Percentiles rank a stretch among this genome's conserved stretches.
These are phyloP conservation scores for Diaporthe longicolla DNA, from an alignment of 2,329 filamentous ascomycete species.

Conservation along the genomic window DNA sequence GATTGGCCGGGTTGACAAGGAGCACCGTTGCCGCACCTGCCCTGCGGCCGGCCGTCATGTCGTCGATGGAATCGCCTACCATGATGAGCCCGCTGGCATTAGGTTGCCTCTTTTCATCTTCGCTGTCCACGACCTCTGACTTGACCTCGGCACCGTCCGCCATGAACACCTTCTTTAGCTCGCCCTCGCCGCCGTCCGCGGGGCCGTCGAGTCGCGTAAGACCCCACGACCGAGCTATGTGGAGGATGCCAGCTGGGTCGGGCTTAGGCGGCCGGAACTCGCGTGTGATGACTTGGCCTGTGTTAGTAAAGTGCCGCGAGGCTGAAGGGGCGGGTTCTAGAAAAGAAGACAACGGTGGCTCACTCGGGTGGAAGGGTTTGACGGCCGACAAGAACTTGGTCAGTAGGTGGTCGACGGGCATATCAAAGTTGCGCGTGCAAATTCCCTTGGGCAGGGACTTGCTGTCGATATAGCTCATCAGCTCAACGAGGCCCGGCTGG, in stretches of 20 bases:
- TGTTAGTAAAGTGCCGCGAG: not conserved
- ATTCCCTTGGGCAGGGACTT: slow-evolving; percentile 81
- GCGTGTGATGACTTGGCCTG: slow-evolving; percentile 76
- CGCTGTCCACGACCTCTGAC: slow-evolving; percentile 44
- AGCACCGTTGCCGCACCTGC: slow-evolving; percentile 94
- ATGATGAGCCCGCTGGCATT: slow-evolving; percentile 70
- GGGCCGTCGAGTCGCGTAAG: slow-evolving; percentile 55
- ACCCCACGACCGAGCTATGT: slow-evolving; percentile 85
- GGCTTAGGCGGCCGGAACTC: slow-evolving; percentile 90
- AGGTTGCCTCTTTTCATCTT: slow-evolving; percentile 47
- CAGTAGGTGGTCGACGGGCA: slow-evolving; percentile 81
- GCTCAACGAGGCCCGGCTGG: slow-evolving; percentile 81
- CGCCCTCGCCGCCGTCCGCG: not conserved
- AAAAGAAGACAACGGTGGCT: not conserved
- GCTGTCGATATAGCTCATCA: slow-evolving; percentile 87
- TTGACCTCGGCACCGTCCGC: slow-evolving; percentile 37
- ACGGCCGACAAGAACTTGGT: slow-evolving; percentile 76
- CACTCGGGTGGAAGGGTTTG: slow-evolving; percentile 76
- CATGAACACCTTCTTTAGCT: slow-evolving; percentile 20
- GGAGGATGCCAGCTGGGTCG: slow-evolving; percentile 86
- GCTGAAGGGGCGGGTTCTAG: not conserved
- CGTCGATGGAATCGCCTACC: slow-evolving; percentile 88
- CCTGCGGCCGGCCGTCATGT: slow-evolving; percentile 87
- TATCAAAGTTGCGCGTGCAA: slow-evolving; percentile 94
- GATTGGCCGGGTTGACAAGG: slow-evolving; percentile 86